These are phyloP conservation scores for Chaetomium sp. DNA, from an alignment of 2,329 filamentous ascomycete genomes.

Conservation along the genomic window DNA sequence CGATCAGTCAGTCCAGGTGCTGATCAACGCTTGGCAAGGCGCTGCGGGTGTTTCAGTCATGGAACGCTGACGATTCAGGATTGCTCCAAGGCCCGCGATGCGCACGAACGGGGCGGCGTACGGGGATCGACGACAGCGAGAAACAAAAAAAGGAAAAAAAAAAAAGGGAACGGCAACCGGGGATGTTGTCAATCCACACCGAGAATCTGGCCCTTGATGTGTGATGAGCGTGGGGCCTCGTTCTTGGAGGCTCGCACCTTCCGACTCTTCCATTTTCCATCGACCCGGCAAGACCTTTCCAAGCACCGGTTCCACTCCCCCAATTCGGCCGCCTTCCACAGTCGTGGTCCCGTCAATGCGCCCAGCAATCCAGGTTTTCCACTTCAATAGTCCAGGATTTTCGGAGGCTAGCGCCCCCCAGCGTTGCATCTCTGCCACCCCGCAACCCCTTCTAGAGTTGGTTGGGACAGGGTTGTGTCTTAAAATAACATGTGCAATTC, in stretches of 20 bases:
- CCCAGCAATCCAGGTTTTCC: conserved; percentile 27
- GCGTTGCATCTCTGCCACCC: conserved; percentile 29
- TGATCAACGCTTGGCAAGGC: conserved; percentile 18
- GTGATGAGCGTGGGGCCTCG: background rate
- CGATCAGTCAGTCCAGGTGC: conserved; percentile 4
- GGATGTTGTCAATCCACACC: background rate
- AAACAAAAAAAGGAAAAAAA: background rate
- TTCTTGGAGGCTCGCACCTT: background rate
- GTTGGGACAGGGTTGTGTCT: conserved; percentile 25
- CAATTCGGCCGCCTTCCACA: conserved; percentile 15
- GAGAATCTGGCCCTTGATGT: conserved; percentile 3
- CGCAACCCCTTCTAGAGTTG: conserved; percentile 19
- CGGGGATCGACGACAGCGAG: conserved; percentile 6
- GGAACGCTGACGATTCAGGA: background rate
- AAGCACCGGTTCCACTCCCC: conserved; percentile 20
- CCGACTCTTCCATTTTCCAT: conserved; percentile 24
- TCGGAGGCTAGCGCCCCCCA: conserved; percentile 21
- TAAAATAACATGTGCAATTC: conserved; percentile 30
- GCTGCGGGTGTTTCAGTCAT: conserved; percentile 10
- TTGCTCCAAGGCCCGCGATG: conserved; percentile 9
- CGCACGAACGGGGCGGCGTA: conserved; percentile 5
- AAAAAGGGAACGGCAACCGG: background rate
- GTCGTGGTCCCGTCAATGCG: conserved; percentile 23
- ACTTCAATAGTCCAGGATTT: conserved; percentile 30
- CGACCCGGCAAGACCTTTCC: conserved; percentile 8